These are phyloP conservation scores for Colletotrichum navitas DNA, from an alignment of 2,329 filamentous ascomycete genomes.

Conservation along the genomic window DNA sequence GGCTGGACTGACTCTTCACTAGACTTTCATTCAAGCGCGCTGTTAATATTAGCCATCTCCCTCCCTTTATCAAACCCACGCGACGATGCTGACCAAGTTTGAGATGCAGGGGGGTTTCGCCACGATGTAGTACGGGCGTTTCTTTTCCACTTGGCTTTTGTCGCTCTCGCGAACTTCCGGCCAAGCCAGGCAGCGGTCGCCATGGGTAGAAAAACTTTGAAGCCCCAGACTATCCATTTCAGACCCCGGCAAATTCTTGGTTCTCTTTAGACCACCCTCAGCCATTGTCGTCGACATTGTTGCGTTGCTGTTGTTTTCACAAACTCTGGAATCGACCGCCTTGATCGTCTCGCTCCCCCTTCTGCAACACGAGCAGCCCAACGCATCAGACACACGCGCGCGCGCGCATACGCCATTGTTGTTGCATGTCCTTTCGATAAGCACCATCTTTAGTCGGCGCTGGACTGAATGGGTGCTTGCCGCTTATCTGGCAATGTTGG, in stretches of 20 bases:
- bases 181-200: slow-evolving; percentile 11
- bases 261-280: slow-evolving; percentile 26
- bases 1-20: slow-evolving; percentile 41
- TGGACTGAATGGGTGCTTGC: slow-evolving; percentile 16
- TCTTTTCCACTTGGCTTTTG: slow-evolving; percentile 13
- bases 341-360: slow-evolving; percentile 18
- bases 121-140: slow-evolving; percentile 24
- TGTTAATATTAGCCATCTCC: slow-evolving; percentile 29
- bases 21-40: slow-evolving; percentile 19
- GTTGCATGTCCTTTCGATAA: neutral
- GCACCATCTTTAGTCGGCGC: neutral
- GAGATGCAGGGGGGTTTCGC: slow-evolving; percentile 37
- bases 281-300: neutral
- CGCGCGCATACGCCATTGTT: neutral
- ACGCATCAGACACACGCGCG: neutral
- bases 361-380: slow-evolving; percentile 17
- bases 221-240: slow-evolving; percentile 17
- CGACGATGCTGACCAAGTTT: slow-evolving; percentile 34
- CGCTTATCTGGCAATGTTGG: slow-evolving; percentile 12
- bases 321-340: slow-evolving; percentile 9
- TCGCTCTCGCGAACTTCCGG: slow-evolving; percentile 30
- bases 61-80: slow-evolving; percentile 39
- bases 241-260: slow-evolving; percentile 29
- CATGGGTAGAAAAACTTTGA: slow-evolving; percentile 8
- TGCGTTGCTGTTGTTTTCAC: slow-evolving; percentile 14